A percentile compares a stretch with the other conserved stretches of the same genome.
Evolutionary conservation across 208 protist species (phyloP).

Genomic region (Lotmaria passim): DNA sequence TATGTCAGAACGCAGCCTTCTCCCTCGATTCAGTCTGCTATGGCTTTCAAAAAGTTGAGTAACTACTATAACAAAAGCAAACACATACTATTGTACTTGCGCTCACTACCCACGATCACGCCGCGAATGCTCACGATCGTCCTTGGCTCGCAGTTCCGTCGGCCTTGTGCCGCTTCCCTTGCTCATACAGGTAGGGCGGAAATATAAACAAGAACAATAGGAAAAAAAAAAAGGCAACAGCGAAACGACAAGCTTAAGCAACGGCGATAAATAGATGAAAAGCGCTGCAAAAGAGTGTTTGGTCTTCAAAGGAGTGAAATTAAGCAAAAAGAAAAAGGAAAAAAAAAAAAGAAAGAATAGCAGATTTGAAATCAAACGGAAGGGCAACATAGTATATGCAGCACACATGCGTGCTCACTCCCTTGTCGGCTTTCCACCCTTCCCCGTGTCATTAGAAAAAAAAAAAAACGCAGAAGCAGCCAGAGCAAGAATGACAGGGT

Average conservation of each 20-base stretch:
- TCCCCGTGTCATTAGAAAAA: no score
- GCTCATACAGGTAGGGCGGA: background rate
- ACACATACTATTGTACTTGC: background rate
- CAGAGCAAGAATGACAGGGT: no score
- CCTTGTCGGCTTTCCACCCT: no score
- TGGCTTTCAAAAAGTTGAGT: no score
- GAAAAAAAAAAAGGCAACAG: constrained; percentile 1
- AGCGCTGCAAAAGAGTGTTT: background rate
- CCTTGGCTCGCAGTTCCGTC: background rate
- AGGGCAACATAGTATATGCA: no score
- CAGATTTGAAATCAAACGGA: background rate
- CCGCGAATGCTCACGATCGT: background rate
- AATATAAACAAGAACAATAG: constrained; percentile 14
- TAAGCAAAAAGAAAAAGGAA: no score
- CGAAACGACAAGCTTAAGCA: background rate
- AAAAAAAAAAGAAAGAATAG: background rate
- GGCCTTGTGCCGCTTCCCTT: background rate
- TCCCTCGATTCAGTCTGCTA: no score
- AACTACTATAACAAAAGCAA: background rate
- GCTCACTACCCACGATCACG: background rate
- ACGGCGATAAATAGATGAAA: background rate
- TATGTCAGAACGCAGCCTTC: no score
- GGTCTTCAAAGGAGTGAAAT: background rate
- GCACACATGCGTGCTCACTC: no score
- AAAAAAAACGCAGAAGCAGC: background rate